These are phyloP conservation scores for Clonostachys chloroleuca DNA, from an alignment of 2,329 filamentous ascomycete genomes.

Conservation along the genomic window DNA sequence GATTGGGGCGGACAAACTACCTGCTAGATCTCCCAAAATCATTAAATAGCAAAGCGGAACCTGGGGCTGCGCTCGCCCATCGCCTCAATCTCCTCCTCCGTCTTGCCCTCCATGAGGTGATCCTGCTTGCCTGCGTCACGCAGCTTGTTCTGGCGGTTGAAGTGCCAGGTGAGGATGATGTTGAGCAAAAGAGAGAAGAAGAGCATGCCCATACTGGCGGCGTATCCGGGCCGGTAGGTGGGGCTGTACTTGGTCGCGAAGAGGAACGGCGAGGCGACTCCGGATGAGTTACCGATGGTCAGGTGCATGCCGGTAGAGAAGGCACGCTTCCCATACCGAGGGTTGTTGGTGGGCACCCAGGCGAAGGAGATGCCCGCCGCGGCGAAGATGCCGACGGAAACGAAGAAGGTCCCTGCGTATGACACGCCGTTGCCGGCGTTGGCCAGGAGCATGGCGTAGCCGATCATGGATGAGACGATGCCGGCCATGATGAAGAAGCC, in stretches of 20 bases:
- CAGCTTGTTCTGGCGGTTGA: slow-evolving; percentile 24
- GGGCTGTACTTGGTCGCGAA: slow-evolving; percentile 60
- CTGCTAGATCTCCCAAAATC: not conserved
- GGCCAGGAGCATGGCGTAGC: slow-evolving; percentile 76
- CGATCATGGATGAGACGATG: slow-evolving; percentile 66
- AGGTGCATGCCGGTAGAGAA: slow-evolving; percentile 85
- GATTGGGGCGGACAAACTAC: no score
- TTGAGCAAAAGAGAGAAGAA: slow-evolving; percentile 20
- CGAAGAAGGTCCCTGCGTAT: slow-evolving; percentile 81
- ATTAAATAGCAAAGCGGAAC: slow-evolving; percentile 21
- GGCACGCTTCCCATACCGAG: slow-evolving; percentile 88
- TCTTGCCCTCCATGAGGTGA: slow-evolving; percentile 30
- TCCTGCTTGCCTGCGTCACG: slow-evolving; percentile 29
- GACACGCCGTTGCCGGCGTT: slow-evolving; percentile 60
- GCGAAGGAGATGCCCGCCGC: slow-evolving; percentile 82
- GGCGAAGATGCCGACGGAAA: slow-evolving; percentile 83
- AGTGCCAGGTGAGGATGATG: slow-evolving; percentile 17
- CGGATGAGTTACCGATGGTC: slow-evolving; percentile 89
- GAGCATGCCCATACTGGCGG: slow-evolving; percentile 62
- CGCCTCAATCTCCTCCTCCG: slow-evolving; percentile 31
- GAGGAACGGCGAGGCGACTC: slow-evolving; percentile 79
- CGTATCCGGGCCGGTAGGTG: slow-evolving; percentile 69
- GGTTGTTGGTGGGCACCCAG: slow-evolving; percentile 84
- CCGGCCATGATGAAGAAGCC: slow-evolving; percentile 76
- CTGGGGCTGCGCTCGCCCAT: slow-evolving; percentile 33